These are phyloP conservation scores for Graphilbum fragrans DNA, from an alignment of 2,329 filamentous ascomycete genomes.

Conservation along the genomic window DNA sequence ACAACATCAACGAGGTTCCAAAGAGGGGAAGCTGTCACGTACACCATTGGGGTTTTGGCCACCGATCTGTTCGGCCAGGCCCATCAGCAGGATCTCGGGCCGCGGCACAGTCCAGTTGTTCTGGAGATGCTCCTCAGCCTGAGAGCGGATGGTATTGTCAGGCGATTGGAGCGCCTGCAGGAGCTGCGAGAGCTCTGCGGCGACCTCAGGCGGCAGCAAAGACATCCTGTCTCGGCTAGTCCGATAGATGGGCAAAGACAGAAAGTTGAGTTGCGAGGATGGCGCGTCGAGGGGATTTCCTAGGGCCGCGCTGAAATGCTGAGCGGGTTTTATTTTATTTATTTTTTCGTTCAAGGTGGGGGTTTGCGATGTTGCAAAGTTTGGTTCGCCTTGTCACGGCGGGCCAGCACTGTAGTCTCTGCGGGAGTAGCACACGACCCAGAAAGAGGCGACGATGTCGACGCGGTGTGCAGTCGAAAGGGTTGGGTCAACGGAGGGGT, in stretches of 20 bases:
- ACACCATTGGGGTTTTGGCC: constrained; percentile 63
- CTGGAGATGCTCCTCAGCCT: constrained; percentile 83
- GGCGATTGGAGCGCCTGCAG: constrained; percentile 78
- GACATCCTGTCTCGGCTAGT: constrained; percentile 49
- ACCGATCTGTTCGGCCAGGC: constrained; percentile 82
- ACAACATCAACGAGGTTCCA: too few relatives aligned
- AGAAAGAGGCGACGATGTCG: not conserved
- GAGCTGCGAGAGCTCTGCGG: constrained; percentile 74
- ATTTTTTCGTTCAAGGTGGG: too few relatives aligned
- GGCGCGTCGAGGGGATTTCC: not conserved
- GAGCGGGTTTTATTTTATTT: too few relatives aligned
- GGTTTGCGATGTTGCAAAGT: not conserved
- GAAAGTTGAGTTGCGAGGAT: not conserved
- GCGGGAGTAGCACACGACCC: not conserved
- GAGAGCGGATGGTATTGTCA: constrained; percentile 74
- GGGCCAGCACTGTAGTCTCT: too few relatives aligned
- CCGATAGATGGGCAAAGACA: not conserved
- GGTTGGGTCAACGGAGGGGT: too few relatives aligned
- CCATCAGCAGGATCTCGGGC: constrained; percentile 86
- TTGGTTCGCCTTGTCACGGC: not conserved
- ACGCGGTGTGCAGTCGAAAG: not conserved
- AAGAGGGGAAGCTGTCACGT: constrained; percentile 20
- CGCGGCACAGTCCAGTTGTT: constrained; percentile 75
- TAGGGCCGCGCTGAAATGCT: too few relatives aligned
- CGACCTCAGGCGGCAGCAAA: constrained; percentile 71